These are phyloP conservation scores for Alternaria novae-zelandiae DNA, from an alignment of 2,329 filamentous ascomycete species.

Conservation along the genomic window DNA sequence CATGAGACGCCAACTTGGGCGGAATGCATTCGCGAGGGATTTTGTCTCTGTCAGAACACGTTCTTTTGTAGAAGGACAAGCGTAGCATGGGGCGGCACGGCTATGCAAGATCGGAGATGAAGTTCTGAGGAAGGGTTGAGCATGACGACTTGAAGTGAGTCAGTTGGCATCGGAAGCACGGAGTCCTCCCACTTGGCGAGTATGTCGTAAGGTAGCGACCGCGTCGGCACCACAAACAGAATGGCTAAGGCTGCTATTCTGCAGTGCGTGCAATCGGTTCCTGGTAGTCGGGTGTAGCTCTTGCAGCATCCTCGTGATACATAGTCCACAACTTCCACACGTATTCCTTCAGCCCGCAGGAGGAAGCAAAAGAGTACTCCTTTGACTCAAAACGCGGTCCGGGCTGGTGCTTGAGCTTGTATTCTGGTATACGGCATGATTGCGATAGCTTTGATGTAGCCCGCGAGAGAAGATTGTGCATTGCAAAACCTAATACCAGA, in stretches of 20 bases:
- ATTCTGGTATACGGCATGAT: not conserved
- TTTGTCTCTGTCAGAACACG: not conserved
- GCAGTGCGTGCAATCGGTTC: not conserved
- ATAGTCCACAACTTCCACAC: not conserved
- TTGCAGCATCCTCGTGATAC: not conserved
- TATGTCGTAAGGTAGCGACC: not conserved
- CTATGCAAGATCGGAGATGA: conserved; percentile 2
- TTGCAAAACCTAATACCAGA: not conserved
- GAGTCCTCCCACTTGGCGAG: not conserved
- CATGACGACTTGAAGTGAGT: not conserved
- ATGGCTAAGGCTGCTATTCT: not conserved
- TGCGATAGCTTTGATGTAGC: not conserved
- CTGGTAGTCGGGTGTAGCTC: not conserved
- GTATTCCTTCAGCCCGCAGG: not conserved
- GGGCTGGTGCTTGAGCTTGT: not conserved
- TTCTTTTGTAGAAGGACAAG: not conserved
- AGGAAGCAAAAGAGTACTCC: not conserved
- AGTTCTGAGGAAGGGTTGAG: not conserved
- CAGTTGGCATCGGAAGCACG: not conserved
- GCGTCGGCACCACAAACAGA: not conserved
- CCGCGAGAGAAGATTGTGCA: not conserved
- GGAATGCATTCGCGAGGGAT: not conserved
- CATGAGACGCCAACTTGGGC: not conserved
- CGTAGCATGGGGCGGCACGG: not conserved
- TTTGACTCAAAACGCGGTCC: not conserved